phyloP scores from a whole-genome alignment of 148 eudicot genomes.

The Fallopia convolvulus region DNA sequence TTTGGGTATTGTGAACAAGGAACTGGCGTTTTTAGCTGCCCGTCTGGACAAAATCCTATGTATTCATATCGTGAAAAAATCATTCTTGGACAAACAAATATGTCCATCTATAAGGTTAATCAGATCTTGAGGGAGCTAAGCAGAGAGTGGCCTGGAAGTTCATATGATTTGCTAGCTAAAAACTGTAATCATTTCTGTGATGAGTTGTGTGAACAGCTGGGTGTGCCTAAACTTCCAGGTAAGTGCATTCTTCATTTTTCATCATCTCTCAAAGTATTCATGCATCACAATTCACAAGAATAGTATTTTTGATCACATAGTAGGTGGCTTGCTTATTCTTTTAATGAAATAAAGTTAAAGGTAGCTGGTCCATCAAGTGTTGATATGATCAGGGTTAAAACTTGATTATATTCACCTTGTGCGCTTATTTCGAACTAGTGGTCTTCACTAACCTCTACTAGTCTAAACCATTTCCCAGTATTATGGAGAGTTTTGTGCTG shows the following conservation, averaged over 20 bases:
- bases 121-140: conserved; percentile 79
- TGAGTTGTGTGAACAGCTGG: conserved; percentile 80
- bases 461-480: background rate
- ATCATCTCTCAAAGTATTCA: background rate
- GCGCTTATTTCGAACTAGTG: background rate
- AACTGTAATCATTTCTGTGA: conserved; percentile 98
- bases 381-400: background rate
- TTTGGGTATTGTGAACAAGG: conserved; percentile 97
- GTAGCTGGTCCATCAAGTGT: background rate
- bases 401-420: background rate
- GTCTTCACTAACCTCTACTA: background rate
- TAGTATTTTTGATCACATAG: background rate
- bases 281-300: background rate
- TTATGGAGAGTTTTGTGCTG: background rate
- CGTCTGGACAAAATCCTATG: conserved; percentile 83
- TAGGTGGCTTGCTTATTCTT: background rate
- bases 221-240: conserved; percentile 95
- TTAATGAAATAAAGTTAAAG: background rate
- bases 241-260: background rate
- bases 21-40: conserved; percentile 89
- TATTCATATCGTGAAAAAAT: conserved; percentile 83
- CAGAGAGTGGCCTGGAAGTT: conserved; percentile 94
- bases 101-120: conserved; percentile 47
- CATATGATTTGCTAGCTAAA: conserved; percentile 78
- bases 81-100: conserved; percentile 67